A percentile compares a stretch with the other conserved stretches of the same genome.
phyloP scores from a whole-genome alignment of 139 green algal species.

The Closterium sp. region DNA sequence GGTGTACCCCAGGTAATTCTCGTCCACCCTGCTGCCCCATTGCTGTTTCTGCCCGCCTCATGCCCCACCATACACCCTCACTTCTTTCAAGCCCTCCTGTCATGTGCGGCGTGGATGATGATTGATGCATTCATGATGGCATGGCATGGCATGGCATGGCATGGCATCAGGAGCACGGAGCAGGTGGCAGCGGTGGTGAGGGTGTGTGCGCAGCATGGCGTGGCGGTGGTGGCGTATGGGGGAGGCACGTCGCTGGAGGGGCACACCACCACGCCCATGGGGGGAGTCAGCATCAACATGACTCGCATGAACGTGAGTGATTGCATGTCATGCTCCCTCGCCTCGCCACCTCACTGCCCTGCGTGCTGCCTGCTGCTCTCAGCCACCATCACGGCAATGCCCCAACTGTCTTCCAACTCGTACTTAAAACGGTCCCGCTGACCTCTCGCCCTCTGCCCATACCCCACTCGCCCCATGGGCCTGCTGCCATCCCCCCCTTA shows the following conservation, averaged over 20 bases:
- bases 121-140: no score
- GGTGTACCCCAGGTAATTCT: slow-evolving; percentile 23
- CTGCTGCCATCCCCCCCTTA: no score
- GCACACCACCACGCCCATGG: slow-evolving; percentile 31
- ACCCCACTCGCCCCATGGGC: no score
- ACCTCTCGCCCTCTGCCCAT: no score
- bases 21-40: not conserved
- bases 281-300: slow-evolving; percentile 43
- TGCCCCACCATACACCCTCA: not conserved
- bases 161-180: slow-evolving; percentile 22
- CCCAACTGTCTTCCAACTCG: no score
- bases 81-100: not conserved
- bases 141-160: not conserved
- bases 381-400: no score
- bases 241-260: slow-evolving; percentile 48
- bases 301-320: slow-evolving; percentile 39
- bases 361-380: no score
- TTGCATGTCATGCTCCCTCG: not conserved
- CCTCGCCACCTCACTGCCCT: not conserved
- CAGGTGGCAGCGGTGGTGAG: slow-evolving; percentile 45
- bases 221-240: slow-evolving; percentile 33
- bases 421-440: no score
- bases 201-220: slow-evolving; percentile 7
- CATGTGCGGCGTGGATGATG: not conserved
- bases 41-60: not conserved